Evolutionary conservation across 2,329 filamentous ascomycete genomes (phyloP), one percentile per base, ranked within the genome.

Genomic region (Xylogone sp.): DNA sequence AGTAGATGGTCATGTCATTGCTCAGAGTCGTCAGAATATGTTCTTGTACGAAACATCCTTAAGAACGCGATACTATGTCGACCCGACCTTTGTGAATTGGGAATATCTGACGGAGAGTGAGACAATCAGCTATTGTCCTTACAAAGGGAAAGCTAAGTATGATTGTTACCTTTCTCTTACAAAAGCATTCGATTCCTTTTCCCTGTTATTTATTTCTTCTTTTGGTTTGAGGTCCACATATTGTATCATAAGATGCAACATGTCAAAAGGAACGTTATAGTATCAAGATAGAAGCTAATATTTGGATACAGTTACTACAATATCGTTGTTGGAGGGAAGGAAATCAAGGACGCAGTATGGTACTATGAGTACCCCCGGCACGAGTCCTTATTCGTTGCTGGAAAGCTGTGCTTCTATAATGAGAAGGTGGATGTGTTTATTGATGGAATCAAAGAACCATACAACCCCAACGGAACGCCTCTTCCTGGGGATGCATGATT

Each of bases 81-180:
- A 45, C 29, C 20, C 53, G 3, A 54, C 48, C 18, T 43, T 24
- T 34, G 51, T 59, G 22, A 46, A 54, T 5, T 58, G 51, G 53
- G 46, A 29, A 21, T 51, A 47, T 9, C 44, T 60, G 50, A 55
- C 85, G 2, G 77, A 82, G 0, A 86, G 81, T 57, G 62, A 69
- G 1, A 79, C 77, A 0, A 65, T 62, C n/a, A 84, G 81, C 0
- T 68, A 71, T 48, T 88, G 84, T 64, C 84, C 85, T 2, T 88
- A 88, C 59, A 88, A 88, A 62, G 84, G 84, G 1, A 74, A 78
- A 49, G 84, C 84, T 0, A 73, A 79, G 50, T 88, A 86, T n/a
- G 53, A 53, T 55, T 34, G 22, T 46, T 31, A 10, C 48, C 34
- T 39, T 39, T 39, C 13, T 16, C 34, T 46, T 44, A n/a, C n/a